A percentile compares a stretch with the other conserved stretches of the same genome.
Conservation (phyloP, 345 rosid genomes). For the Rubroshorea leprosula region DNA sequence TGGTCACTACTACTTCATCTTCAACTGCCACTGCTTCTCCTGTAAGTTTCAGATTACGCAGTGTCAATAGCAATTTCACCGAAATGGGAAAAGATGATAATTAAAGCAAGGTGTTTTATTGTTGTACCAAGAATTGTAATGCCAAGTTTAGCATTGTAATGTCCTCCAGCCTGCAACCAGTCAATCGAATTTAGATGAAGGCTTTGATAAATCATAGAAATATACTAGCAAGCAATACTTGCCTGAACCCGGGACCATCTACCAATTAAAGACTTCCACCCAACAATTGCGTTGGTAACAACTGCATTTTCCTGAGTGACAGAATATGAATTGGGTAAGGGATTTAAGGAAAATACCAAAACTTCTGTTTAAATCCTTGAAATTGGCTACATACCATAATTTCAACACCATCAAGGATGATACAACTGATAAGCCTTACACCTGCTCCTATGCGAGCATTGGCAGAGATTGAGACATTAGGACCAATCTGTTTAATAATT, state of each 20-base stretch:
- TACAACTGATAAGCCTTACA: conserved; percentile 83
- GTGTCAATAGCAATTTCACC: conserved; percentile 8
- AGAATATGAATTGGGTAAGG: neutral
- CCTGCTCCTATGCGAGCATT: conserved; percentile 95
- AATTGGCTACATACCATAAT: conserved; percentile 48
- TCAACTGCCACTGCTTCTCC: conserved; percentile 91
- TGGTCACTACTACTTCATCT: conserved; percentile 85
- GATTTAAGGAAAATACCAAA: conserved; percentile 4
- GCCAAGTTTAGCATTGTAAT: conserved; percentile 78
- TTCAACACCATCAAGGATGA: conserved; percentile 88
- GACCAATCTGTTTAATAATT: conserved; percentile 65
- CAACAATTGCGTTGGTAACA: conserved; percentile 72
- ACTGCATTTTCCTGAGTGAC: conserved; percentile 80
- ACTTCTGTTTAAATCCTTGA: neutral
- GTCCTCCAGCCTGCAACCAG: conserved; percentile 99
- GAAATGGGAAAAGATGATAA: neutral
- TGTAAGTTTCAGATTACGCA: conserved; percentile 16
- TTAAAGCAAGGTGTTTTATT: neutral
- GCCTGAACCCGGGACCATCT: conserved; percentile 95
- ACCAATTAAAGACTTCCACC: conserved; percentile 91
- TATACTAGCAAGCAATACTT: no score
- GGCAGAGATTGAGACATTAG: conserved; percentile 83
- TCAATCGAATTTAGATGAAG: no score
- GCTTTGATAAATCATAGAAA: no score
- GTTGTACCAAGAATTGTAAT: conserved; percentile 81